Evolutionary conservation across 106 monocot species (phyloP).

Genomic region (Cymbidium sinense): DNA sequence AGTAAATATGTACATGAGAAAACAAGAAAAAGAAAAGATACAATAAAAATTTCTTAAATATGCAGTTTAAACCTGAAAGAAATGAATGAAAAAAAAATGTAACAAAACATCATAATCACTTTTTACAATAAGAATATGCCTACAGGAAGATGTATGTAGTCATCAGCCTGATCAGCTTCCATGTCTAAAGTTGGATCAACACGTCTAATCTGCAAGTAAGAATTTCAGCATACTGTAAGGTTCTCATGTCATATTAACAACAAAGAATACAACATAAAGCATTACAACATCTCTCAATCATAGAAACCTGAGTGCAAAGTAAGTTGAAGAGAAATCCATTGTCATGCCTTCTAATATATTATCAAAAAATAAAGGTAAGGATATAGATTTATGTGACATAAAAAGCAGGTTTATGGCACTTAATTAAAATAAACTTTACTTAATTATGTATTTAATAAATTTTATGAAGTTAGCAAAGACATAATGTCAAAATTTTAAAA

Average conservation of each 20-base stretch:
- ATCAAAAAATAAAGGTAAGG: background rate
- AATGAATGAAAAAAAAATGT: background rate
- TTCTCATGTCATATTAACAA: background rate
- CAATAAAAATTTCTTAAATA: background rate
- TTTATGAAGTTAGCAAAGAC: background rate
- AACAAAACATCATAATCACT: constrained; percentile 3
- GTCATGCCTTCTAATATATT: background rate
- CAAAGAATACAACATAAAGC: background rate
- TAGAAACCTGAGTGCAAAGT: background rate
- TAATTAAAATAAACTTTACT: background rate
- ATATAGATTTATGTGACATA: background rate
- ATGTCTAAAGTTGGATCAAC: constrained; percentile 96
- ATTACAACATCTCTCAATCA: background rate
- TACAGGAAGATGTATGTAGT: constrained; percentile 85
- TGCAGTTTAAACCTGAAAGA: background rate
- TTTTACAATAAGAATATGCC: background rate
- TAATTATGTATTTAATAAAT: background rate
- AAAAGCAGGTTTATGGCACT: background rate
- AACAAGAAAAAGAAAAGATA: background rate
- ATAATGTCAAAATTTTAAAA: background rate
- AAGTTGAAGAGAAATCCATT: background rate
- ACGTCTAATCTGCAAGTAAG: constrained; percentile 69
- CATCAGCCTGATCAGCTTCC: constrained; percentile 96
- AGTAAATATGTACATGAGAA: background rate
- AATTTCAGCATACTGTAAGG: background rate